phyloP scores from a whole-genome alignment of 2,329 filamentous ascomycete species.

The Pyrenophora seminiperda region DNA sequence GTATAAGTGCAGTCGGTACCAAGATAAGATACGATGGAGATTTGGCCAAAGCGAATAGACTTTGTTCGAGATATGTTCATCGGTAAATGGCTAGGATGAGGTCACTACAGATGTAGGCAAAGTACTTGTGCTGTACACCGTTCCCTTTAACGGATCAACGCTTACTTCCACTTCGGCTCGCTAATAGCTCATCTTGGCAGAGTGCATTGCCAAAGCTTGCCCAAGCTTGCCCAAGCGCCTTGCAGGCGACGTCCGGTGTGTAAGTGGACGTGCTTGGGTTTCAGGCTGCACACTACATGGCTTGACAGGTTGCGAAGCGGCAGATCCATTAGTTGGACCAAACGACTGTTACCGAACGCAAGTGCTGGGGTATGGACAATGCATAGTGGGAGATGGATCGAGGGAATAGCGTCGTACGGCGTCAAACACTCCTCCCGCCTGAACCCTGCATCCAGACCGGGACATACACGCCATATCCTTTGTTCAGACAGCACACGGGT shows the following conservation, averaged over 20 bases:
- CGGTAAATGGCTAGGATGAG: background rate
- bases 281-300: conserved; percentile 33
- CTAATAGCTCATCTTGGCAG: conserved; percentile 34
- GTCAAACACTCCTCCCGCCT: conserved; percentile 41
- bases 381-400: conserved; percentile 38
- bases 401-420: conserved; percentile 42
- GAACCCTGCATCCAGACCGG: conserved; percentile 34
- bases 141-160: conserved; percentile 25
- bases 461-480: conserved; percentile 20
- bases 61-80: background rate
- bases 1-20: background rate
- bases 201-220: conserved; percentile 38
- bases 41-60: background rate
- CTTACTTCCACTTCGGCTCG: conserved; percentile 23
- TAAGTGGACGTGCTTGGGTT: conserved; percentile 29
- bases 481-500: conserved; percentile 8
- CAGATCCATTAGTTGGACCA: conserved; percentile 27
- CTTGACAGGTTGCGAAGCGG: conserved; percentile 27
- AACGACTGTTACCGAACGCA: conserved; percentile 27
- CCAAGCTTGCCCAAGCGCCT: conserved; percentile 40
- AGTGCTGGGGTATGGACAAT: conserved; percentile 26
- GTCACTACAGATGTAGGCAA: conserved; percentile 14
- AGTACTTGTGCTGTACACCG: conserved; percentile 22
- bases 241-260: conserved; percentile 41
- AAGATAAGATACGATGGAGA: background rate